phyloP scores from a whole-genome alignment of 805 yeast genomes.

The Candida ortonii region DNA sequence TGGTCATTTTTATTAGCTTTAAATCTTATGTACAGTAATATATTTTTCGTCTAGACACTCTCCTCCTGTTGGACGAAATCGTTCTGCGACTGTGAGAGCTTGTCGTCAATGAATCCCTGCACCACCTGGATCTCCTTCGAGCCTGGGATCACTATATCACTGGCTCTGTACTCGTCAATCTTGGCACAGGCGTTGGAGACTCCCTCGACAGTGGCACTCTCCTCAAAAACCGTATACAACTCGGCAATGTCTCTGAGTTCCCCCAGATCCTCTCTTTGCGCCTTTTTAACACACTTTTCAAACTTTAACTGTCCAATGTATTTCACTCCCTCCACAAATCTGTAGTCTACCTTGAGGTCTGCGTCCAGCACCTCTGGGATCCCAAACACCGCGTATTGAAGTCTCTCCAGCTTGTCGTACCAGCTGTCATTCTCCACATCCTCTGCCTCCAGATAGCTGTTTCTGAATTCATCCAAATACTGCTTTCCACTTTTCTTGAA shows the following conservation, averaged over 20 bases:
- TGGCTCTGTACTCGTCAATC: conserved; percentile 35
- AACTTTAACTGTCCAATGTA: conserved; percentile 68
- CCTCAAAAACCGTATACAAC: conserved; percentile 35
- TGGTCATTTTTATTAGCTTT: conserved; percentile 1
- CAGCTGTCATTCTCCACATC: conserved; percentile 53
- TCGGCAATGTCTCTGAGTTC: conserved; percentile 40
- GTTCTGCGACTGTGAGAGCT: conserved; percentile 25
- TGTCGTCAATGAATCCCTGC: conserved; percentile 34
- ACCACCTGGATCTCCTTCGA: conserved; percentile 36
- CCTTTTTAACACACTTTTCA: conserved; percentile 39
- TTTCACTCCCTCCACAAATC: conserved; percentile 64
- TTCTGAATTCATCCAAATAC: conserved; percentile 56
- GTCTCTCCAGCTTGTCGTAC: conserved; percentile 69
- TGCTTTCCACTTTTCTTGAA: conserved; percentile 42
- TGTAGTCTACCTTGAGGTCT: conserved; percentile 54
- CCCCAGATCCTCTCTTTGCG: conserved; percentile 41
- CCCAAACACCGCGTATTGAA: conserved; percentile 83
- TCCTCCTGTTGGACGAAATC: conserved; percentile 13
- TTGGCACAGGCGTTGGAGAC: conserved; percentile 33
- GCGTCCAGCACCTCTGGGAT: conserved; percentile 65
- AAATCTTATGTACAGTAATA: conserved; percentile 5
- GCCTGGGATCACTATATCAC: conserved; percentile 32
- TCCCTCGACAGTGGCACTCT: conserved; percentile 35
- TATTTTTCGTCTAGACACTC: conserved; percentile 7
- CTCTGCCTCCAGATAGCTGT: conserved; percentile 53